Conservation (phyloP, 768 basidiomycete genomes). For the Mycena galopus region DNA sequence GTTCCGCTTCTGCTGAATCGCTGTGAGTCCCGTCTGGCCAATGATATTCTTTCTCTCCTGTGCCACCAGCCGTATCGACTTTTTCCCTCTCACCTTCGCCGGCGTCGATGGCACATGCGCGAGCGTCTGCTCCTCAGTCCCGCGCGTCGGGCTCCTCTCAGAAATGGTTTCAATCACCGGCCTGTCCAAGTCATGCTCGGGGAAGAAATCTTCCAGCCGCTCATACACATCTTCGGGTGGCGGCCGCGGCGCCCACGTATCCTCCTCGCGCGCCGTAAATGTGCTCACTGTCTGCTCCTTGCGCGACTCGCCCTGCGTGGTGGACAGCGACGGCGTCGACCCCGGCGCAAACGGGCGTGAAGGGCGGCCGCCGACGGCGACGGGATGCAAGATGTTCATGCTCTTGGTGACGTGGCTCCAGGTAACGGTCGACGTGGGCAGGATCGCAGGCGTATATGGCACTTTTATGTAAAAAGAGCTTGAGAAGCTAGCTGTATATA, state of each 20-base stretch:
- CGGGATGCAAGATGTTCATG: no score
- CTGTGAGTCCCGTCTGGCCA: conserved; percentile 67
- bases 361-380: no score
- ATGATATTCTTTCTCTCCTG: conserved; percentile 86
- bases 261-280: conserved; percentile 72
- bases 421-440: no score
- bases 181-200: conserved; percentile 92
- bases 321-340: conserved; percentile 19
- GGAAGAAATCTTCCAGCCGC: conserved; percentile 94
- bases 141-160: conserved; percentile 79
- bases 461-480: no score
- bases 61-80: conserved; percentile 94
- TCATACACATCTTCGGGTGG: conserved; percentile 94
- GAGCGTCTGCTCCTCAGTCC: conserved; percentile 59
- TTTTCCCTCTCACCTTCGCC: conserved; percentile 74
- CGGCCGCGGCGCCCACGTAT: conserved; percentile 91
- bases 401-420: no score
- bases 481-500: no score
- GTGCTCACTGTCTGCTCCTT: conserved; percentile 59
- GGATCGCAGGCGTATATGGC: no score
- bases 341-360: conserved; percentile 27
- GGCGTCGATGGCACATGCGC: conserved; percentile 55
- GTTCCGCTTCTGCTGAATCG: conserved; percentile 80
- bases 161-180: conserved; percentile 91
- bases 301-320: conserved; percentile 38